phyloP scores from a whole-genome alignment of 371 early-diverging fungal genomes.

The Phascolomyces articulosus region DNA sequence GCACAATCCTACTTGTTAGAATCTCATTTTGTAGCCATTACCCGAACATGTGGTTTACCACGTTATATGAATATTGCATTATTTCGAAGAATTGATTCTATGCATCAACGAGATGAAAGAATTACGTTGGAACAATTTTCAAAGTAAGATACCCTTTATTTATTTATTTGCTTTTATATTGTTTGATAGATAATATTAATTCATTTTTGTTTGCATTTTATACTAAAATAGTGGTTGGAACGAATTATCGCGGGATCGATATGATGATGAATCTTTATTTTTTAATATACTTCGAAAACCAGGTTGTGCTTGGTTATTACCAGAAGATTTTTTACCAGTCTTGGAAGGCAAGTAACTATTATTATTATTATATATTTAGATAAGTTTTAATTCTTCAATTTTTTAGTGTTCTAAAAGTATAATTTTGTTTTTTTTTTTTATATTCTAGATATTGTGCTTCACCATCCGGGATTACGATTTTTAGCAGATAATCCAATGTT shows the following conservation, averaged over 20 bases:
- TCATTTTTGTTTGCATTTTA: no score
- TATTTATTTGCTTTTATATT: no score
- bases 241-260: slow-evolving; percentile 26
- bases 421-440: not conserved
- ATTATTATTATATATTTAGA: not conserved
- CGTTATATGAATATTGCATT: slow-evolving; percentile 65
- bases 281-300: slow-evolving; percentile 40
- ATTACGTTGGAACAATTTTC: slow-evolving; percentile 28
- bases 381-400: not conserved
- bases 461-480: slow-evolving; percentile 89
- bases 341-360: slow-evolving; percentile 41
- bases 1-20: slow-evolving; percentile 38
- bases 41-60: slow-evolving; percentile 59
- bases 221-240: slow-evolving; percentile 40
- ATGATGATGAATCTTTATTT: slow-evolving; percentile 47
- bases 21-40: slow-evolving; percentile 54
- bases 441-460: slow-evolving; percentile 59
- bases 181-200: no score
- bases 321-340: slow-evolving; percentile 49
- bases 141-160: no score
- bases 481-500: slow-evolving; percentile 76
- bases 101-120: slow-evolving; percentile 20
- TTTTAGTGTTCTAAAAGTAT: not conserved
- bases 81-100: slow-evolving; percentile 51
- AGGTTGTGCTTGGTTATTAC: slow-evolving; percentile 30